Conservation (phyloP, 768 basidiomycete genomes). For the Mycena vitilis region DNA sequence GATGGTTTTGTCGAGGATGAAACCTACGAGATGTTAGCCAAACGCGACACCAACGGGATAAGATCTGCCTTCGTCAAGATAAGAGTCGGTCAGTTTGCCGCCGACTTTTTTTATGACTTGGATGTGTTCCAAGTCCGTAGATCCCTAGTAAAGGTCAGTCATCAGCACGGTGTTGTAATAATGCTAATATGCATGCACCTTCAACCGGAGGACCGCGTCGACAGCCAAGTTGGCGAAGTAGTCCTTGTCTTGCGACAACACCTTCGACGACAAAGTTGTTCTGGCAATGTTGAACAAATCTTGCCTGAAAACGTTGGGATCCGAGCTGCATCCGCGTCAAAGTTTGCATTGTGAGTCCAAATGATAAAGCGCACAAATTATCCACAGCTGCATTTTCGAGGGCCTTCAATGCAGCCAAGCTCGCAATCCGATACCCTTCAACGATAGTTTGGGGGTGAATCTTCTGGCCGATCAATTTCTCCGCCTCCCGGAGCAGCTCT, state of each 20-base stretch:
- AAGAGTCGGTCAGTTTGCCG: constrained; percentile 97
- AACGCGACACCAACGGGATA: neutral
- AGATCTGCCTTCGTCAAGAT: constrained; percentile 89
- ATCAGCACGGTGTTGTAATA: neutral
- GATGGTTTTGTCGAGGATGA: constrained; percentile 97
- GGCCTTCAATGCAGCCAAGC: constrained; percentile 83
- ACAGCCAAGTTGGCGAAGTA: constrained; percentile 99
- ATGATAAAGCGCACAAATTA: constrained; percentile 71
- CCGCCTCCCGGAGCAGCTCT: constrained; percentile 93
- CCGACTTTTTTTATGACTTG: constrained; percentile 99
- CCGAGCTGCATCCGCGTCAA: constrained; percentile 59
- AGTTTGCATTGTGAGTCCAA: neutral
- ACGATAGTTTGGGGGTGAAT: constrained; percentile 99
- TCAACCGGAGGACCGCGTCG: constrained; percentile 92
- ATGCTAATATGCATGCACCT: constrained; percentile 56
- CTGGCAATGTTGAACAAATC: constrained; percentile 97
- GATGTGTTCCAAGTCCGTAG: constrained; percentile 96
- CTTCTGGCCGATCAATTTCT: constrained; percentile 90
- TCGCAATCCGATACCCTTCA: constrained; percentile 96
- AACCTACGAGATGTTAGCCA: constrained; percentile 64
- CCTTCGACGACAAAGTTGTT: constrained; percentile 96
- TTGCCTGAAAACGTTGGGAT: constrained; percentile 80
- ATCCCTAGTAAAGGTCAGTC: constrained; percentile 68
- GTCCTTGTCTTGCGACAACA: constrained; percentile 95
- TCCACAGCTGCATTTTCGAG: constrained; percentile 87